phyloP scores from a whole-genome alignment of 805 yeast genomes.

The Teunomyces kruisii region DNA sequence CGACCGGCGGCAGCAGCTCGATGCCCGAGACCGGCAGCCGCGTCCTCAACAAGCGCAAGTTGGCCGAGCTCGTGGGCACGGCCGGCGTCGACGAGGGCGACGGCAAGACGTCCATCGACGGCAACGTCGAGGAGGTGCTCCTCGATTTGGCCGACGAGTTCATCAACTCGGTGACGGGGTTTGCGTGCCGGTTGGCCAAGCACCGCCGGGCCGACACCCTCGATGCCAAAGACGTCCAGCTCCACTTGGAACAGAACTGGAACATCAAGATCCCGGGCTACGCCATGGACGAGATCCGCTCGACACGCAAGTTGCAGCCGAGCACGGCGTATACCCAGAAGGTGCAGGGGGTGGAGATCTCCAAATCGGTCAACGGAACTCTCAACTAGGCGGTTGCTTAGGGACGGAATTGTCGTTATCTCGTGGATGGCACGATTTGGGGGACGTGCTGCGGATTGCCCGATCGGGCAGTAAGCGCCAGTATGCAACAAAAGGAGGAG shows the following conservation, averaged over 20 bases:
- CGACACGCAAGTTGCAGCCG: constrained; percentile 71
- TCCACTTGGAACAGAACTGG: constrained; percentile 92
- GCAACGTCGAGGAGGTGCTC: constrained; percentile 90
- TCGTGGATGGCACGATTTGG: constrained; percentile 11
- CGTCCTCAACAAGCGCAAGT: constrained; percentile 83
- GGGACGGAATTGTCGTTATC: background rate
- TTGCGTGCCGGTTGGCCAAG: constrained; percentile 93
- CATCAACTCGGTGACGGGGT: constrained; percentile 83
- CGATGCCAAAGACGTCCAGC: constrained; percentile 86
- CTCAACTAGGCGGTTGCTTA: background rate
- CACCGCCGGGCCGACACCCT: constrained; percentile 86
- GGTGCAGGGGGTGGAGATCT: constrained; percentile 64
- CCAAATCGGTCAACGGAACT: constrained; percentile 57
- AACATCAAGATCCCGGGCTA: constrained; percentile 93
- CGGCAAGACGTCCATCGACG: constrained; percentile 86
- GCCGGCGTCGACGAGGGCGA: constrained; percentile 89
- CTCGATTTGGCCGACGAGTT: constrained; percentile 95
- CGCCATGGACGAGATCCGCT: constrained; percentile 85
- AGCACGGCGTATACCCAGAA: constrained; percentile 62
- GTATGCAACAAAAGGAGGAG: no score
- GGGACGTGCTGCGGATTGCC: background rate
- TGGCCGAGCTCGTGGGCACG: constrained; percentile 80
- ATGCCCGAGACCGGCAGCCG: constrained; percentile 64
- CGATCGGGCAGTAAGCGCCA: background rate
- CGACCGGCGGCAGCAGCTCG: constrained; percentile 28